Evolutionary conservation across 768 basidiomycete species (phyloP), one percentile per base, ranked within the genome.

Genomic region (Serendipita indica): DNA sequence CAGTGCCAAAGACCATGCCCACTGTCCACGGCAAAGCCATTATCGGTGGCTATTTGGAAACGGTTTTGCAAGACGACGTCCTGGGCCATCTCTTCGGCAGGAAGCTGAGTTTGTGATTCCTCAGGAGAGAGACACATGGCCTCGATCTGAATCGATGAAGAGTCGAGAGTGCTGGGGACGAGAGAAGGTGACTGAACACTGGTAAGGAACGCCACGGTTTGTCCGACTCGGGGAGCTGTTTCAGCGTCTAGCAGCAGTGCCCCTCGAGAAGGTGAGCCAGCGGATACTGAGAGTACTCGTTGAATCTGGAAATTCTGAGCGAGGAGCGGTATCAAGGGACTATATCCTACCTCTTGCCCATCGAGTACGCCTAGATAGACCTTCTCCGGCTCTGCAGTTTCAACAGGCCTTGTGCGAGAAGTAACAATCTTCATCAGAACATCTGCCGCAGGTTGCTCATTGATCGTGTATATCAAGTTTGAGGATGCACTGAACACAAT

Each of bases 161-260:
- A n/a, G 41, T n/a, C 7, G 41, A 43, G 41, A 6, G 7, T n/a
- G 1, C 41, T 27, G 16, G 12, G 16, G 22, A 10, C 49, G 22
- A 4, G 49, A 2, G 49, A n/a, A 54, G 41, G 6, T 7, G n/a
- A n/a, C n/a, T 27, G 20, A 22, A 16, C 3, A 7, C 16, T n/a
- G 30, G 30, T 27, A 3, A 54, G 22, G 30, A 54, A 54, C 22
- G 20, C 20, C 20, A 27, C 49, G 7, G 20, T 54, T 27, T 18
- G n/a, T 7, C 49, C 49, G n/a, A 27, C 30, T 12, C 10, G n/a
- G 7, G 49, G 49, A 3, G 49, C 20, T 10, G n/a, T 3, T 27
- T 54, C 49, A 10, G 20, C 49, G n/a, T 54, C 49, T 54, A 54
- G n/a, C 20, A 54, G 49, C 49, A 54, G n/a, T 12, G 49, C 49